A percentile compares a stretch with the other conserved stretches of the same genome.
These are phyloP conservation scores for Auriscalpium orientale DNA, from an alignment of 768 basidiomycete species.

Conservation along the genomic window DNA sequence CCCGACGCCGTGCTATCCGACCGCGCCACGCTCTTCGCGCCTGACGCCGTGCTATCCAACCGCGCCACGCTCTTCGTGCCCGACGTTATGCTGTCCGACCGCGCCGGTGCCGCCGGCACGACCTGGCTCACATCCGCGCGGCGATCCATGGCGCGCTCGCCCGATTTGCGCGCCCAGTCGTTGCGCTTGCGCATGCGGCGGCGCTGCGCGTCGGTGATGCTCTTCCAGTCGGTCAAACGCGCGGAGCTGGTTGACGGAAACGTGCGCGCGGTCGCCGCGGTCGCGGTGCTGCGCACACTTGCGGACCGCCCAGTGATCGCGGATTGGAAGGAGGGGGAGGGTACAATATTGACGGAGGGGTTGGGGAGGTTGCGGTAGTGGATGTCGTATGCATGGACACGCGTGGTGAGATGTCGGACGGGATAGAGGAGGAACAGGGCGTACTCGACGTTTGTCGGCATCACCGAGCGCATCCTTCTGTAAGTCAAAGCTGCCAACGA, in stretches of 20 bases:
- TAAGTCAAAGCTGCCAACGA: too few relatives aligned
- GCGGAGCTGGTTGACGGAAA: not conserved
- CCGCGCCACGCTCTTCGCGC: too few relatives aligned
- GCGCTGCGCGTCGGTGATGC: not conserved
- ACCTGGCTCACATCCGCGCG: not conserved
- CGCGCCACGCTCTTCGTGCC: not conserved
- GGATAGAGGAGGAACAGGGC: conserved; percentile 7
- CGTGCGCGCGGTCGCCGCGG: not conserved
- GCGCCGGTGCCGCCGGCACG: not conserved
- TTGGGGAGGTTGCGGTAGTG: not conserved
- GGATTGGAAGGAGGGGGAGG: not conserved
- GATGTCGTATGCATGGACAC: not conserved
- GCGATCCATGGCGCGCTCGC: not conserved
- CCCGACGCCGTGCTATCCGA: too few relatives aligned
- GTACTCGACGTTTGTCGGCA: conserved; percentile 45
- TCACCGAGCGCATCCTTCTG: too few relatives aligned
- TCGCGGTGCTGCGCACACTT: not conserved
- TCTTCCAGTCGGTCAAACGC: not conserved
- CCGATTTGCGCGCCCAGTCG: not conserved
- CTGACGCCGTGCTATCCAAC: too few relatives aligned
- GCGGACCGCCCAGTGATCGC: not conserved
- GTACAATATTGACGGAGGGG: not conserved
- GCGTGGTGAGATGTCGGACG: not conserved
- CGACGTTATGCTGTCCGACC: not conserved
- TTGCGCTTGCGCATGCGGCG: conserved; percentile 1